Percentiles rank a stretch among this genome's conserved stretches.
Conservation (phyloP, 176 grass and related monocot species). For the Oryza coarctata region DNA sequence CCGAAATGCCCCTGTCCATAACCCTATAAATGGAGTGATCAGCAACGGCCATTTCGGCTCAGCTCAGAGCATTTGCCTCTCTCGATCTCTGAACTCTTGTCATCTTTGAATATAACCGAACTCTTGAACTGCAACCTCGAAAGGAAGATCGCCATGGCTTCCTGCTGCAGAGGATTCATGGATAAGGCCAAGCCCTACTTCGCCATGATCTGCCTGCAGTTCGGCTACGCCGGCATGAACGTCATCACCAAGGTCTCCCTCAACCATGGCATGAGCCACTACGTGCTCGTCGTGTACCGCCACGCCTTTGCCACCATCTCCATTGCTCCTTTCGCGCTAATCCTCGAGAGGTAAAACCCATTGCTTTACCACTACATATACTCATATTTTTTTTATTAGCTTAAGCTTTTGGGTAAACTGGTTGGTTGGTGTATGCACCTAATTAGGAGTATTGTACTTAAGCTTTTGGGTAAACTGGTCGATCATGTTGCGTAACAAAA, state of each 20-base stretch:
- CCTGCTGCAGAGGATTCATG: slow-evolving; percentile 30
- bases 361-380: neutral
- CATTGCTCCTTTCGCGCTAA: slow-evolving; percentile 80
- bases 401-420: too few species aligned
- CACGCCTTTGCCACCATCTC: slow-evolving; percentile 76
- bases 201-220: slow-evolving; percentile 80
- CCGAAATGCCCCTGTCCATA: neutral
- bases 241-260: slow-evolving; percentile 84
- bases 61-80: neutral
- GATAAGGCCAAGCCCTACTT: slow-evolving; percentile 70
- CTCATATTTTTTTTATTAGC: too few species aligned
- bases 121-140: neutral
- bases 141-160: slow-evolving; percentile 28
- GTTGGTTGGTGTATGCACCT: too few species aligned
- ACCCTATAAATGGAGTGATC: slow-evolving; percentile 24
- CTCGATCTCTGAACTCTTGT: neutral
- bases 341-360: slow-evolving; percentile 61
- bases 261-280: slow-evolving; percentile 82
- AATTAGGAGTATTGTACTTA: too few species aligned
- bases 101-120: neutral
- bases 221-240: slow-evolving; percentile 95
- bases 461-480: too few species aligned
- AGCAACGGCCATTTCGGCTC: slow-evolving; percentile 2
- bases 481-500: neutral
- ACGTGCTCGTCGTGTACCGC: slow-evolving; percentile 88